phyloP scores from a whole-genome alignment of 768 basidiomycete species.

The Fibroporia radiculosa region DNA sequence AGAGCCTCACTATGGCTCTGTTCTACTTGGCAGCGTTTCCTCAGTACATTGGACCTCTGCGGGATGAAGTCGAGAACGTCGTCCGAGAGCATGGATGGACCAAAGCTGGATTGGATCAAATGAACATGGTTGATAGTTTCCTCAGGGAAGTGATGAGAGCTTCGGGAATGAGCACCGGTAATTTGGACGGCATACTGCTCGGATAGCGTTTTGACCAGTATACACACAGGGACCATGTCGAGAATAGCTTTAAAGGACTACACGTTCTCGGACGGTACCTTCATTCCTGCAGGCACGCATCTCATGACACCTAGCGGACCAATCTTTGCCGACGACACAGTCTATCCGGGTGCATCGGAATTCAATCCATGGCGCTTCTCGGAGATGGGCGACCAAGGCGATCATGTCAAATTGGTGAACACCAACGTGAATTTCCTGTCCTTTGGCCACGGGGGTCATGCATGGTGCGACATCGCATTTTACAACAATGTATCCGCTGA shows the following conservation, averaged over 20 bases:
- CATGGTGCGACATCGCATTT: constrained; percentile 10
- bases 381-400: constrained; percentile 7
- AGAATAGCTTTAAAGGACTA: constrained; percentile 10
- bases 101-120: constrained; percentile 19
- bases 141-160: constrained; percentile 20
- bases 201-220: not conserved
- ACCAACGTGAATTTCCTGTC: constrained; percentile 10
- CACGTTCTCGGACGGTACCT: constrained; percentile 15
- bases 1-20: constrained; percentile 21
- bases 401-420: constrained; percentile 12
- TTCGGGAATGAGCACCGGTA: not conserved
- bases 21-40: constrained; percentile 23
- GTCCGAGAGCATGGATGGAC: constrained; percentile 25
- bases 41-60: constrained; percentile 19
- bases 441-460: constrained; percentile 16
- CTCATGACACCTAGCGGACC: constrained; percentile 9
- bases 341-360: constrained; percentile 16
- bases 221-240: not conserved
- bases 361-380: constrained; percentile 21
- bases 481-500: too few relatives aligned
- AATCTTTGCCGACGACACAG: constrained; percentile 16
- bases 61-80: constrained; percentile 25
- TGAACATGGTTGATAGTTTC: constrained; percentile 27
- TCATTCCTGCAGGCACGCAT: constrained; percentile 16
- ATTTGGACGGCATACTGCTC: not conserved